Base-by-base conservation (phyloP, 306 rosid genomes). In the Gillenia trifoliata region DNA sequence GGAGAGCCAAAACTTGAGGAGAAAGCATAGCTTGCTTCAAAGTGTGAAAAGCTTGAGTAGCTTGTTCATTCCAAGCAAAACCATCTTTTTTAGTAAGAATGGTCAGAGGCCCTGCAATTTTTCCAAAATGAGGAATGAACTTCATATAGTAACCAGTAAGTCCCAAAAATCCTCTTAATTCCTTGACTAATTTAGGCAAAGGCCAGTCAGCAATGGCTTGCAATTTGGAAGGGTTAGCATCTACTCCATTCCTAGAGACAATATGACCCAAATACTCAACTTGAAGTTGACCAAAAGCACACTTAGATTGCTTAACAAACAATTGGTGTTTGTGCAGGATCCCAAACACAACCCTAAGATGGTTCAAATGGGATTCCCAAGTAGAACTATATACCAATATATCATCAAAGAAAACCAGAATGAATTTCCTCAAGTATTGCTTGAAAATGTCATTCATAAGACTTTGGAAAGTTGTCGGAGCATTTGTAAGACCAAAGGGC, bases 341-440 rank as follows among this genome's bases (percentile, higher is more conserved):
- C 2, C 2, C 0, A 0, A 79, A 41, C 0, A 79, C 74, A 0
- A 0, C 0, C 0, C 17, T 0, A 0, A 79, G 8, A 11, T 73
- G 83, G 3, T 4, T 0, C 0, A 59, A 4, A 13, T 79, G 78
- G 0, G 33, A 43, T 0, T 9, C 0, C 22, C 2, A 16, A 0
- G 20, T 0, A 0, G 1, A 2, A 2, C 74, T 38, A 11, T 67
- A 73, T 0, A 79, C 26, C 0, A 73, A 4, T 0, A 79, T 73
- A 5, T 79, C 63, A 29, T 78, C 47, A 38, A 71, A 62, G 26
- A 78, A 73, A 0, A 72, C 74, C 1, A 66, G 11, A 0, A 79
- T 61, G 55, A 54, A 65, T 4, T 41, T 66, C 8, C 66, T 5
- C 0, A 79, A 0, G 3, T 7, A 47, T 1, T 26, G 60, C 26